Evolutionary conservation across 2,329 filamentous ascomycete species (phyloP).

Genomic region (Hypomyces perniciosus): DNA sequence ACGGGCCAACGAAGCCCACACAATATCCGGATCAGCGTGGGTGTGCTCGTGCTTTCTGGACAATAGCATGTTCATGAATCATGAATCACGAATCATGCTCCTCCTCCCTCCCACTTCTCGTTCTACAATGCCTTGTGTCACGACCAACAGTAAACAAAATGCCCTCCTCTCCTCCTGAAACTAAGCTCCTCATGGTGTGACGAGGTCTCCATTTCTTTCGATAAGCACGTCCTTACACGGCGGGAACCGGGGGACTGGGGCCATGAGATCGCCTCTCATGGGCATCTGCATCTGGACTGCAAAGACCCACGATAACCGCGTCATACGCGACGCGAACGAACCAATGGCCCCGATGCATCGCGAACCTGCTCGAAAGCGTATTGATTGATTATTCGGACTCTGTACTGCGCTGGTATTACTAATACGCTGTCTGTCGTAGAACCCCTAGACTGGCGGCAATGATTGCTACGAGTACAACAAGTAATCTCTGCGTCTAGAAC

Average conservation of each 20-base stretch:
- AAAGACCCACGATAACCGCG: background rate
- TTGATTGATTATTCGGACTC: too few species aligned
- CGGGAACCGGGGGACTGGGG: background rate
- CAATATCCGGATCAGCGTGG: too few species aligned
- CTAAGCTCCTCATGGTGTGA: background rate
- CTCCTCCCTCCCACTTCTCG: too few species aligned
- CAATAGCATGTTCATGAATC: too few species aligned
- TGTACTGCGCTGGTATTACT: too few species aligned
- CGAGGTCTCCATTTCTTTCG: background rate
- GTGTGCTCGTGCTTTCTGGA: background rate
- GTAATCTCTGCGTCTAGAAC: background rate
- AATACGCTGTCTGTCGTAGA: background rate
- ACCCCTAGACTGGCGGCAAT: background rate
- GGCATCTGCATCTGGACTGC: background rate
- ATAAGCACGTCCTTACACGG: background rate
- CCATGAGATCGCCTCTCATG: background rate
- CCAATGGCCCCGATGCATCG: background rate
- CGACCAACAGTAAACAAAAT: background rate
- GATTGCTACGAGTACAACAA: background rate
- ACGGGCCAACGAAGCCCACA: background rate
- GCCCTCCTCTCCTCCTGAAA: background rate
- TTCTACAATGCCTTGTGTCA: background rate
- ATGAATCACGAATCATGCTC: too few species aligned
- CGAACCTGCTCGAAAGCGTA: too few species aligned
- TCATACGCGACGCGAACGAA: background rate